Base-by-base conservation (phyloP, 805 yeast species). In the Monosporozyma aerobia region DNA sequence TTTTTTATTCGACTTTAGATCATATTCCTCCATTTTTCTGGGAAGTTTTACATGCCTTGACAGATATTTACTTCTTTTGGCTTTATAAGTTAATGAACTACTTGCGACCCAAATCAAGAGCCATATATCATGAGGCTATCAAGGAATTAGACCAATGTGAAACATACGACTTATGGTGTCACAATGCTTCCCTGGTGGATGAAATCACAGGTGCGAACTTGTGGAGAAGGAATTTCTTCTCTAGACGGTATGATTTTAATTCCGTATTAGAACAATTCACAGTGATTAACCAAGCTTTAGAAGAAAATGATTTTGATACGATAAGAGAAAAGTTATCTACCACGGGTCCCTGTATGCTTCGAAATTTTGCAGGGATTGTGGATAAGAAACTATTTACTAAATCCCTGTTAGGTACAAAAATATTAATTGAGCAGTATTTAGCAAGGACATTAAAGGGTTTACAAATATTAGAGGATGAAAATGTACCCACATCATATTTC, bases 321-420 rank as follows among this genome's bases (percentile, higher is more conserved):
- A 71, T 90, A 19, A 76, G 85, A 70, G 81, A 85, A 22, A 71
- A 85, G 40, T 76, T 92, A 47, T 71, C 96, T 43, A 85, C 75
- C 0, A 74, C 95, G 0, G 96, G 97, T 6, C 69, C 72, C 1
- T 62, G 67, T 0, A 77, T 90, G 62, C 72, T 94, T 37, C 72
- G 99, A 43, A 94, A 94, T 64, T 87, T 92, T 71, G 98, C 96
- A 6, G 95, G 96, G 0, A 88, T 94, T 4, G 79, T 95, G 1
- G 87, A 85, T 58, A 82, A 84, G 57, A 78, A 83, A 51, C 71
- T 94, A 46, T 92, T 87, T 72, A 85, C 85, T 51, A 82, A 89
- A 53, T 80, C 96, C 0, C 85, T 87, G 59, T 74, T 86, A 54
- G 99, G 99, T 1, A 94, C 98, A 1, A 94, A 94, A 70, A 70